phyloP scores from a whole-genome alignment of 495 filamentous ascomycete genomes.

The Aspergillus steynii region DNA sequence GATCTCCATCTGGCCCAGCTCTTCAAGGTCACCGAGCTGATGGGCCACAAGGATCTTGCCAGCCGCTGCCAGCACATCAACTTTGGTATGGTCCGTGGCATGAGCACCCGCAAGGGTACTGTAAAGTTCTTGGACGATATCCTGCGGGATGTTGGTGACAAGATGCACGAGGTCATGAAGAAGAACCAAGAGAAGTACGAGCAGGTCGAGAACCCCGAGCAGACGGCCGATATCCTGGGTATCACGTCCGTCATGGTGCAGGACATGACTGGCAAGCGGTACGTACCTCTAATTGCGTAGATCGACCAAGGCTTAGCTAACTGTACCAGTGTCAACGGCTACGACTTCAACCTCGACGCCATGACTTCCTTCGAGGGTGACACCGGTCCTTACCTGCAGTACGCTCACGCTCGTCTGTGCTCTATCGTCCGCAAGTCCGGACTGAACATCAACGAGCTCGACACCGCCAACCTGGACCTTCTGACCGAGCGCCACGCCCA shows the following conservation, averaged over 20 bases:
- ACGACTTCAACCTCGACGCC: conserved; percentile 66
- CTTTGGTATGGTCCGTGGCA: conserved; percentile 72
- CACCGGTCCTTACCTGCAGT: conserved; percentile 70
- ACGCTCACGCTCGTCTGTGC: conserved; percentile 67
- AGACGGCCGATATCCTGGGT: conserved; percentile 56
- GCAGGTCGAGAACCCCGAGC: conserved; percentile 61
- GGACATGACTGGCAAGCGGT: conserved; percentile 70
- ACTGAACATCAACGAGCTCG: conserved; percentile 43
- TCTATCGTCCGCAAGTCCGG: conserved; percentile 59
- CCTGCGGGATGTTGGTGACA: conserved; percentile 60
- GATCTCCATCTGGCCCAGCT: conserved; percentile 71
- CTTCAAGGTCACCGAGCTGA: conserved; percentile 69
- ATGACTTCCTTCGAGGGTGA: conserved; percentile 73
- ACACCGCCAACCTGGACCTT: conserved; percentile 54
- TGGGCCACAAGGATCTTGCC: conserved; percentile 63
- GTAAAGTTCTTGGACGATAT: conserved; percentile 73
- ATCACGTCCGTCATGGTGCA: conserved; percentile 73
- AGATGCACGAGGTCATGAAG: conserved; percentile 73
- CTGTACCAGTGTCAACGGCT: conserved; percentile 57
- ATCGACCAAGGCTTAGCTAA: conserved; percentile 3
- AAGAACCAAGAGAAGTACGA: conserved; percentile 64
- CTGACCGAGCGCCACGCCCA: conserved; percentile 57
- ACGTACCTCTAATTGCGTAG: conserved; percentile 20
- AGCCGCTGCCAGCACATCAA: conserved; percentile 68
- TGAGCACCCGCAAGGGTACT: conserved; percentile 69